phyloP scores from a whole-genome alignment of 164 flowering plant species.

The Kingdonia uniflora region DNA sequence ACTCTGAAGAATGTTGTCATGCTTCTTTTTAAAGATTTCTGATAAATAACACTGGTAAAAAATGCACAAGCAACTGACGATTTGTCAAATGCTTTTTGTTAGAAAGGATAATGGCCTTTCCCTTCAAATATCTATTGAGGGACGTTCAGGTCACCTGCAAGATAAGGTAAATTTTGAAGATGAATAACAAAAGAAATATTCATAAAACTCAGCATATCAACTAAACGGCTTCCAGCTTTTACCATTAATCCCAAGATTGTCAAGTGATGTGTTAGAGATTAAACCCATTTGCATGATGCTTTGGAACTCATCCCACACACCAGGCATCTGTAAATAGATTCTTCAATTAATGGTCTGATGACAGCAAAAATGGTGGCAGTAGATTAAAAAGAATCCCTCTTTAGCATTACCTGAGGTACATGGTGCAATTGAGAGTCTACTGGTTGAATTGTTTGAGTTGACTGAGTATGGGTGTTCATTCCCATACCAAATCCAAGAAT shows the following conservation, averaged over 20 bases:
- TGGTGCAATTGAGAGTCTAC: constrained; percentile 31
- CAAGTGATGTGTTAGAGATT: constrained; percentile 35
- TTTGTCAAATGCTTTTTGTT: constrained; percentile 13
- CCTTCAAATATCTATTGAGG: constrained; percentile 24
- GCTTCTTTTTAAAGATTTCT: constrained; percentile 4
- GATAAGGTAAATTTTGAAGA: background rate
- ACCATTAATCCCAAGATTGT: constrained; percentile 50
- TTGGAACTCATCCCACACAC: constrained; percentile 60
- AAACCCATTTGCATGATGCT: constrained; percentile 62
- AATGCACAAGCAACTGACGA: constrained; percentile 19
- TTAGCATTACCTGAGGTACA: constrained; percentile 43
- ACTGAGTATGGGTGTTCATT: constrained; percentile 30
- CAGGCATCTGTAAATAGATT: constrained; percentile 11
- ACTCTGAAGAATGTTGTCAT: constrained; percentile 14
- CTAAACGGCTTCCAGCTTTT: constrained; percentile 3
- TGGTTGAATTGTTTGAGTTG: constrained; percentile 29
- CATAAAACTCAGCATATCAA: background rate
- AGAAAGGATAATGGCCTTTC: constrained; percentile 8
- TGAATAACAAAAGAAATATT: background rate
- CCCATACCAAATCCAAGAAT: constrained; percentile 39
- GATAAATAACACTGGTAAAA: constrained; percentile 3
- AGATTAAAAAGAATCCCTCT: background rate
- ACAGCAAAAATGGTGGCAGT: background rate
- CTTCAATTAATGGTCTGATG: constrained; percentile 5
- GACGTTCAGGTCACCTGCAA: constrained; percentile 43